phyloP scores from a whole-genome alignment of 2,329 filamentous ascomycete species.

The Chaetomium olivaceum region DNA sequence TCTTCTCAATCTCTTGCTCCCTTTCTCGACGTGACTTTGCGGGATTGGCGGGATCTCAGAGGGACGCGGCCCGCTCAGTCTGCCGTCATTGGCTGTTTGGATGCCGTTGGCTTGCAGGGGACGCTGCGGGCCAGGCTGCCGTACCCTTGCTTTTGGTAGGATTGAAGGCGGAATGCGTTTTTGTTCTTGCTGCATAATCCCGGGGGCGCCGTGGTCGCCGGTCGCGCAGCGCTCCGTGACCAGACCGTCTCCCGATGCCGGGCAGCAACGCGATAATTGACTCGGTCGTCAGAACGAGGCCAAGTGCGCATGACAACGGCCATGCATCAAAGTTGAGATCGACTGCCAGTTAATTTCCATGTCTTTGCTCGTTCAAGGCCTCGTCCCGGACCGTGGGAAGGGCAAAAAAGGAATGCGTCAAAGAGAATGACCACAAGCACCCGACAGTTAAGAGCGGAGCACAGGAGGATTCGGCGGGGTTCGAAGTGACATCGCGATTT shows the following conservation, averaged over 20 bases:
- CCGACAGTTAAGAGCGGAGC: not conserved
- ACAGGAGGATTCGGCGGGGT: not conserved
- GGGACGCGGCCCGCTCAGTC: conserved; percentile 19
- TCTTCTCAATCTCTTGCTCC: not conserved
- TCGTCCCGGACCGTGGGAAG: not conserved
- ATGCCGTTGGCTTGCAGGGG: conserved; percentile 21
- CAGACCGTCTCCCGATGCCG: conserved; percentile 4
- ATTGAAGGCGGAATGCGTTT: conserved; percentile 19
- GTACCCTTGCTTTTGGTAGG: conserved; percentile 24
- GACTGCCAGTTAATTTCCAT: not conserved
- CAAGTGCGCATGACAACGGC: not conserved
- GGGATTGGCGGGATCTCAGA: conserved; percentile 8
- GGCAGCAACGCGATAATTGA: not conserved
- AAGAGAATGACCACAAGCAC: not conserved
- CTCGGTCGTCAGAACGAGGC: not conserved
- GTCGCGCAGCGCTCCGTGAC: conserved; percentile 10
- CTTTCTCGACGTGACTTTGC: not conserved
- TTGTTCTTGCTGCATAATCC: conserved; percentile 22
- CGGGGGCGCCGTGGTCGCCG: conserved; percentile 13
- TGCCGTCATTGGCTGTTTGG: conserved; percentile 28
- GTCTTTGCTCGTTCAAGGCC: not conserved
- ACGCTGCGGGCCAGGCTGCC: conserved; percentile 13
- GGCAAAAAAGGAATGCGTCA: not conserved
- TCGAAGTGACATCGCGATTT: conserved; percentile 2
- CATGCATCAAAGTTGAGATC: not conserved